Conservation (phyloP, 257 asterid genomes). For the Fraxinus excelsior region DNA sequence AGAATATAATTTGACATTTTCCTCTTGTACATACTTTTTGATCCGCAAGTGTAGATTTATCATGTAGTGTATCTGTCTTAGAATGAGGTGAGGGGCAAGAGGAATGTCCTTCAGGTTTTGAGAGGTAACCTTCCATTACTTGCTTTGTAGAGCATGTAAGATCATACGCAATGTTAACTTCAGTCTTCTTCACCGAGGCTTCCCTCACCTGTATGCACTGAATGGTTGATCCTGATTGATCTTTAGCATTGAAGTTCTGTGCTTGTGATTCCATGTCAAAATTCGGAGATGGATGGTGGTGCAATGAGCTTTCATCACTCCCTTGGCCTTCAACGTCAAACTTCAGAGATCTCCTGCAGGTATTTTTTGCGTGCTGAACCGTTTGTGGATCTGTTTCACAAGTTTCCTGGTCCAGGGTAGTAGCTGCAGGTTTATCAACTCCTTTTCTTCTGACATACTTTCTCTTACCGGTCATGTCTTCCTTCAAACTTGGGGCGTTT, state of each 20-base stretch:
- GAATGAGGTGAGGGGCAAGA: constrained; percentile 29
- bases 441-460: constrained; percentile 54
- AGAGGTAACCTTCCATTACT: constrained; percentile 27
- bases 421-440: constrained; percentile 27
- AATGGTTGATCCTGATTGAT: constrained; percentile 33
- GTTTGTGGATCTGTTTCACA: constrained; percentile 26
- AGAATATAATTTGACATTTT: constrained; percentile 67
- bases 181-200: constrained; percentile 33
- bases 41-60: constrained; percentile 27
- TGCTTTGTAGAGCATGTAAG: constrained; percentile 30
- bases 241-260: constrained; percentile 28
- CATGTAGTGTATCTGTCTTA: constrained; percentile 33
- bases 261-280: constrained; percentile 30
- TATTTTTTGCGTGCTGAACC: constrained; percentile 41
- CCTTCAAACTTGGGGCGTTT: constrained; percentile 32
- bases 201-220: constrained; percentile 30
- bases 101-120: constrained; percentile 34
- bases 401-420: constrained; percentile 35
- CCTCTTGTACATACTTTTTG: constrained; percentile 49
- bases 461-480: constrained; percentile 46
- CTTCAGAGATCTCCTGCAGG: constrained; percentile 65
- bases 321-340: constrained; percentile 47
- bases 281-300: constrained; percentile 29
- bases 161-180: constrained; percentile 29
- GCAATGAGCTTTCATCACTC: constrained; percentile 41